Base-by-base conservation (phyloP, 257 asterid species). In the Anisodus tanguticus region DNA sequence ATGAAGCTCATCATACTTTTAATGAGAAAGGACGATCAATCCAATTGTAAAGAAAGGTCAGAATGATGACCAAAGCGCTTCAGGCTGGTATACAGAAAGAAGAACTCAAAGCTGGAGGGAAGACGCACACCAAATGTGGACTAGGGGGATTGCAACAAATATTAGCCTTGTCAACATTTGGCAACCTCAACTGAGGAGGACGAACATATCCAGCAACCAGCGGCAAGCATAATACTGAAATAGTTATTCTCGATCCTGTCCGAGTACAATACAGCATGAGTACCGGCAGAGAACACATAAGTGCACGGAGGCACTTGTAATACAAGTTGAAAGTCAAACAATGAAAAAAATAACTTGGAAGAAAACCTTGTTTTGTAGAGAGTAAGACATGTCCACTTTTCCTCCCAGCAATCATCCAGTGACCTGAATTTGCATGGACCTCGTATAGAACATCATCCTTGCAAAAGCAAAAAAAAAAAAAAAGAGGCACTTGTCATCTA, bases 371-470 rank as follows among this genome's bases (percentile, higher is more conserved):
- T 90, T 93, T 88, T 10, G 91, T 83, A 81, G 98, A 91, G 86
- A 97, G 98, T 15, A 92, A 82, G 2, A 87, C 88, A 80, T 93
- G 92, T 66, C 99, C 99, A 85, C 97, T 88, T 90, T 95, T 97
- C 84, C 98, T 90, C 85, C 99, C 99, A 69, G 99, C 99, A 86
- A 95, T 88, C 99, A 97, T 97, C 99, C 99, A 97, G 91, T 92
- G 95, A 88, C 93, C 97, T 35, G 95, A 82, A 87, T 91, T 95
- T 69, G 93, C 93, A 82, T 89, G 91, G 81, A 97, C 94, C 89
- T 97, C 99, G 79, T 92, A 97, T 63, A 97, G 84, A 67, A 97
- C 96, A 88, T 93, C 98, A 54, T 92, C 97, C 97, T 93, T 51
- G 78, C 81, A 82, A 78, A 81, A 47, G 51, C 81, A 41, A 41